These are phyloP conservation scores for Apocynum venetum DNA, from an alignment of 257 asterid species.

Conservation along the genomic window DNA sequence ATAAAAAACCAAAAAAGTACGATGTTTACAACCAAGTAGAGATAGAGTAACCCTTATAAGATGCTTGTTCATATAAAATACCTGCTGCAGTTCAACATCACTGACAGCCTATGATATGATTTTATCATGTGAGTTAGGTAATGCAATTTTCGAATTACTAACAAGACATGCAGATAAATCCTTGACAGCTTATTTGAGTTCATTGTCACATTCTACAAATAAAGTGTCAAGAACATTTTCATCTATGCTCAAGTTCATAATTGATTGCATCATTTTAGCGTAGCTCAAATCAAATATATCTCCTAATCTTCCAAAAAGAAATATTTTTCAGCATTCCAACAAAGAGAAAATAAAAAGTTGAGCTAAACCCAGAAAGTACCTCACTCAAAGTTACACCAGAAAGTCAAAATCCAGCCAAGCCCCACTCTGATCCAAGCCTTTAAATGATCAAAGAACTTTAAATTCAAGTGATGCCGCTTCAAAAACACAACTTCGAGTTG, in stretches of 20 bases:
- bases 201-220: too few species aligned
- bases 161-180: too few species aligned
- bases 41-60: background rate
- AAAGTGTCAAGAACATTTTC: too few species aligned
- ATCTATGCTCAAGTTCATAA: too few species aligned
- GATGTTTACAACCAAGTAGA: constrained; percentile 5
- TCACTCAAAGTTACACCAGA: background rate
- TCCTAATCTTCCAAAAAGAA: background rate
- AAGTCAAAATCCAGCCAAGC: constrained; percentile 10
- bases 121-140: too few species aligned
- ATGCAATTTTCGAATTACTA: too few species aligned
- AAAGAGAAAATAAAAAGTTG: background rate
- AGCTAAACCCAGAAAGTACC: constrained; percentile 3
- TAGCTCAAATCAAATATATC: too few species aligned
- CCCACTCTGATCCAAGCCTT: constrained; percentile 12
- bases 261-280: too few species aligned
- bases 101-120: constrained; percentile 37
- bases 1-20: background rate
- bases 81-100: constrained; percentile 42
- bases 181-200: too few species aligned
- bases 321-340: background rate
- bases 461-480: constrained; percentile 2
- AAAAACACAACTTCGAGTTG: constrained; percentile 1
- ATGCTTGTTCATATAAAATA: constrained; percentile 22
- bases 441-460: background rate